A percentile compares a stretch with the other conserved stretches of the same genome.
Conservation (phyloP, 495 filamentous ascomycete species). For the Ascodesmis nigricans region DNA sequence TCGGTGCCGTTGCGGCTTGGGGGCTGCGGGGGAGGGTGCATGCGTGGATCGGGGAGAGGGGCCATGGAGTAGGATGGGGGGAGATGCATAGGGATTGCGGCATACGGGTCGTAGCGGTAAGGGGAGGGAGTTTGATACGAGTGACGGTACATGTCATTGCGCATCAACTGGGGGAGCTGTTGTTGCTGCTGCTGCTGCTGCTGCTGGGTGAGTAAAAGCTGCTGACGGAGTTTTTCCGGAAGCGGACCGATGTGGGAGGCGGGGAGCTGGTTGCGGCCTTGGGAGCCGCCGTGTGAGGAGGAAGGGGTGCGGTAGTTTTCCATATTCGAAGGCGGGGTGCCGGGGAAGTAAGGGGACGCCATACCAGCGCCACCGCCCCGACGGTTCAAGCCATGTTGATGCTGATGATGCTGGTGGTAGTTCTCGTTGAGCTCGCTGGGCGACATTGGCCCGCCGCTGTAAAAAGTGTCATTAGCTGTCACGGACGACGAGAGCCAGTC, state of each 20-base stretch:
- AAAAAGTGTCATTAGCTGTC: constrained; percentile 15
- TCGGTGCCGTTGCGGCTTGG: too few relatives aligned
- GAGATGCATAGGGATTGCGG: too few relatives aligned
- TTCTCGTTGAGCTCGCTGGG: constrained; percentile 20
- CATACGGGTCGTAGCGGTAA: constrained; percentile 20
- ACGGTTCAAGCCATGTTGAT: too few relatives aligned
- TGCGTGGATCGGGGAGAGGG: too few relatives aligned
- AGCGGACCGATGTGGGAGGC: constrained; percentile 15
- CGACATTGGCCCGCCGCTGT: constrained; percentile 22
- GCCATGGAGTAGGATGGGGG: too few relatives aligned
- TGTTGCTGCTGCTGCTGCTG: constrained; percentile 28
- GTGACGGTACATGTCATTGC: constrained; percentile 24
- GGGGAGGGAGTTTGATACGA: constrained; percentile 22
- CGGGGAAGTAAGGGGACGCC: constrained; percentile 37
- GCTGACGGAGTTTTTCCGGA: constrained; percentile 20
- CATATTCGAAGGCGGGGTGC: constrained; percentile 26
- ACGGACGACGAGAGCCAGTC: constrained; percentile 13
- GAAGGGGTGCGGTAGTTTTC: constrained; percentile 27
- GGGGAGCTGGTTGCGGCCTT: constrained; percentile 12
- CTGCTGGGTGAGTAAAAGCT: constrained; percentile 23
- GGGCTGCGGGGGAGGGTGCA: too few relatives aligned
- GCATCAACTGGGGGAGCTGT: constrained; percentile 22
- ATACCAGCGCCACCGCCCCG: too few relatives aligned
- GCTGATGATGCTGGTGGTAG: constrained; percentile 24
- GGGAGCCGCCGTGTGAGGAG: constrained; percentile 22